These are phyloP conservation scores for Verticillium zaregamsianum DNA, from an alignment of 2,329 filamentous ascomycete genomes.

Conservation along the genomic window DNA sequence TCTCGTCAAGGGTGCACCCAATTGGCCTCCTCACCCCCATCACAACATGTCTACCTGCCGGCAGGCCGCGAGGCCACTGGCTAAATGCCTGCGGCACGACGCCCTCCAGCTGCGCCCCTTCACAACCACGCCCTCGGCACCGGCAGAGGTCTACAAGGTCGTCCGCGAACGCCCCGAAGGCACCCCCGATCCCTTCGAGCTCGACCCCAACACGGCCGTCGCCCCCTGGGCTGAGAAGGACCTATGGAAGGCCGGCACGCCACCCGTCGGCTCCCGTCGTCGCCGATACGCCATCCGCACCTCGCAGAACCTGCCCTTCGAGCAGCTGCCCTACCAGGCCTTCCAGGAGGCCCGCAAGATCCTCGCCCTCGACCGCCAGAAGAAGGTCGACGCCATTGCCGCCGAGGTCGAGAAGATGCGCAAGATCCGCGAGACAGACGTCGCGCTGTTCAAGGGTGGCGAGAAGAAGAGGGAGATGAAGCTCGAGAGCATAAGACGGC, in stretches of 20 bases:
- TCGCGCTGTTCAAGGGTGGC: constrained; percentile 56
- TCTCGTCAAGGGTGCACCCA: background rate
- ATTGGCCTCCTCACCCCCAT: constrained; percentile 1
- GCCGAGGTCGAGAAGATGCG: constrained; percentile 65
- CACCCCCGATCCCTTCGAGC: constrained; percentile 34
- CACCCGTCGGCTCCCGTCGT: constrained; percentile 79
- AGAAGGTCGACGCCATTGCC: constrained; percentile 74
- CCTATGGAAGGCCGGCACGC: constrained; percentile 63
- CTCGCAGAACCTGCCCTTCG: constrained; percentile 71
- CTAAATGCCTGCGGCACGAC: constrained; percentile 46
- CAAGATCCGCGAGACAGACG: constrained; percentile 56
- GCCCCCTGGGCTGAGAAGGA: constrained; percentile 60
- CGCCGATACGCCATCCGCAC: constrained; percentile 69
- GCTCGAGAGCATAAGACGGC: constrained; percentile 64
- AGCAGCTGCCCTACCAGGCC: constrained; percentile 92
- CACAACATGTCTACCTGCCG: constrained; percentile 54
- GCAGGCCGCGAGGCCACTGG: constrained; percentile 53
- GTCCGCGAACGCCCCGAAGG: constrained; percentile 10
- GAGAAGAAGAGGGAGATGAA: constrained; percentile 61
- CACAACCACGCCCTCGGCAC: constrained; percentile 26
- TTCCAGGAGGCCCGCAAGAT: constrained; percentile 94
- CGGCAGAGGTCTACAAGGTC: constrained; percentile 21
- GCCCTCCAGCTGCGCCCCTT: constrained; percentile 24
- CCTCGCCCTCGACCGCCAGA: constrained; percentile 70
- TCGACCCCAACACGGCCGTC: constrained; percentile 67